Evolutionary conservation across 345 rosid species (phyloP).

Genomic region (Arabidopsis thaliana): TAIR10.1 NC_003076.8:5119501-5120000

Average conservation of each 20-base stretch:
- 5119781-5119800: constrained; percentile 23
- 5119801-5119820: constrained; percentile 32
- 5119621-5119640: constrained; percentile 2
- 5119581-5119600: background rate
- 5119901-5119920: constrained; percentile 79
- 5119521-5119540: constrained; percentile 8
- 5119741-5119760: constrained; percentile 50
- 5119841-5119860: constrained; percentile 62
- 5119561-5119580: constrained; percentile 28
- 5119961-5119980: constrained; percentile 53
- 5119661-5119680: constrained; percentile 67
- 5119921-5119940: constrained; percentile 79
- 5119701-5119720: constrained; percentile 84
- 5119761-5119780: constrained; percentile 31
- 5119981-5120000: constrained; percentile 30
- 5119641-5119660: constrained; percentile 27
- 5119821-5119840: constrained; percentile 60
- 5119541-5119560: constrained; percentile 17
- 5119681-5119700: constrained; percentile 88
- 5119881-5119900: constrained; percentile 69
- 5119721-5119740: constrained; percentile 69
- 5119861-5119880: constrained; percentile 93
- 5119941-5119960: constrained; percentile 92
- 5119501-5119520: constrained; percentile 15
- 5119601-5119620: background rate